Conservation (phyloP, 2,329 filamentous ascomycete species). For the Mariannaea sp. region DNA sequence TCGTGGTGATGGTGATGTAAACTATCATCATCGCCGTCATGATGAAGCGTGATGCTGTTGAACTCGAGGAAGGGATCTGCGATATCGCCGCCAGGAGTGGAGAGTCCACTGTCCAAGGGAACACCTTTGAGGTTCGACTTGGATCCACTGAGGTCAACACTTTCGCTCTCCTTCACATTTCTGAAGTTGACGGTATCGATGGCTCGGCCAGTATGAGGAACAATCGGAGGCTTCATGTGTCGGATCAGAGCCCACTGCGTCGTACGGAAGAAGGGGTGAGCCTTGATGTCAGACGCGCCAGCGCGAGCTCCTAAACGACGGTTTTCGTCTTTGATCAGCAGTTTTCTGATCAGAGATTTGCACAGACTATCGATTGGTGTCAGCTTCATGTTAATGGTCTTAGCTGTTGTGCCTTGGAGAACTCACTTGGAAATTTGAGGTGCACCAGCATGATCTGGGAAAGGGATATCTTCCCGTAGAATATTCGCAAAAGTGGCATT, state of each 20-base stretch:
- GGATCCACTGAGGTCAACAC: conserved; percentile 78
- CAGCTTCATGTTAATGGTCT: conserved; percentile 20
- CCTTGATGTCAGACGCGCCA: conserved; percentile 95
- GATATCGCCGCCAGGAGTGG: conserved; percentile 81
- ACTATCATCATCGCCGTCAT: conserved; percentile 81
- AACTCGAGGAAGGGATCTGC: conserved; percentile 97
- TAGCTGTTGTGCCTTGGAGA: not conserved
- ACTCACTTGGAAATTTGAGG: conserved; percentile 91
- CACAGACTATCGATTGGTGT: conserved; percentile 68
- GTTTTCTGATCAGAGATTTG: conserved; percentile 94
- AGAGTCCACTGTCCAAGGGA: conserved; percentile 81
- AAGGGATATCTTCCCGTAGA: conserved; percentile 90
- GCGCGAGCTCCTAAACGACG: conserved; percentile 90
- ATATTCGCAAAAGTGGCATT: conserved; percentile 99
- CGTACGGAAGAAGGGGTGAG: conserved; percentile 91
- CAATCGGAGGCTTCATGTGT: conserved; percentile 97
- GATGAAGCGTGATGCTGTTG: conserved; percentile 96
- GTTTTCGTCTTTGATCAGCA: conserved; percentile 97
- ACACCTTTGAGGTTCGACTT: conserved; percentile 70
- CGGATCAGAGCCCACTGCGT: conserved; percentile 97
- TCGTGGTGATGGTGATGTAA: conserved; percentile 32
- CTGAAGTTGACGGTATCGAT: conserved; percentile 97
- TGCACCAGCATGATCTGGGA: conserved; percentile 83
- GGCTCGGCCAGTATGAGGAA: conserved; percentile 86
- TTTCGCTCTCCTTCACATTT: conserved; percentile 96